These are phyloP conservation scores for Nigrograna mackinnonii DNA, from an alignment of 2,329 filamentous ascomycete genomes.

Conservation along the genomic window DNA sequence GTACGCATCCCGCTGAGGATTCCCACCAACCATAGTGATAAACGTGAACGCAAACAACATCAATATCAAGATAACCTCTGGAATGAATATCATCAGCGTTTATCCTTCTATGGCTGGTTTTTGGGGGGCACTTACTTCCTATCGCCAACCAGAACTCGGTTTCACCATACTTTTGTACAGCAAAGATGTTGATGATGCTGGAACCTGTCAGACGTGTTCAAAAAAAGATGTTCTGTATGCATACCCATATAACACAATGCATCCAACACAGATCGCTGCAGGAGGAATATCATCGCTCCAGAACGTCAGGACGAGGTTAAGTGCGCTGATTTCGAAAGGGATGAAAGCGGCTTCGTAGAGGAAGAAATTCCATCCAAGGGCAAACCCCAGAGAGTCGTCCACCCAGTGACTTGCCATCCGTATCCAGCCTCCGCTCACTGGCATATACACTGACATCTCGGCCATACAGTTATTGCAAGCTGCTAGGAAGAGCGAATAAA, in stretches of 20 bases:
- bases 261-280: conserved; percentile 30
- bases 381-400: conserved; percentile 64
- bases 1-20: conserved; percentile 33
- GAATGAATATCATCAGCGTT: too few species aligned
- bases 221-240: too few species aligned
- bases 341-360: conserved; percentile 49
- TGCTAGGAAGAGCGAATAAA: conserved; percentile 57
- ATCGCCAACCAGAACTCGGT: not conserved
- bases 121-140: too few species aligned
- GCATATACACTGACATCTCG: conserved; percentile 63
- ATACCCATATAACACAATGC: conserved; percentile 28
- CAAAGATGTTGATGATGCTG: not conserved
- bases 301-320: conserved; percentile 18
- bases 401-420: conserved; percentile 64
- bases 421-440: conserved; percentile 62
- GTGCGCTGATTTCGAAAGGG: conserved; percentile 47
- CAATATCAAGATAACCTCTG: conserved; percentile 1
- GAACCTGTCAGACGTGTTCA: too few species aligned
- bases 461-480: conserved; percentile 64
- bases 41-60: not conserved
- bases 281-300: conserved; percentile 43
- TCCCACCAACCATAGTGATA: conserved; percentile 30
- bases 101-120: too few species aligned
- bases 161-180: not conserved
- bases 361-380: conserved; percentile 43